Base-by-base conservation (phyloP, 345 rosid species). In the Salix brachista region DNA sequence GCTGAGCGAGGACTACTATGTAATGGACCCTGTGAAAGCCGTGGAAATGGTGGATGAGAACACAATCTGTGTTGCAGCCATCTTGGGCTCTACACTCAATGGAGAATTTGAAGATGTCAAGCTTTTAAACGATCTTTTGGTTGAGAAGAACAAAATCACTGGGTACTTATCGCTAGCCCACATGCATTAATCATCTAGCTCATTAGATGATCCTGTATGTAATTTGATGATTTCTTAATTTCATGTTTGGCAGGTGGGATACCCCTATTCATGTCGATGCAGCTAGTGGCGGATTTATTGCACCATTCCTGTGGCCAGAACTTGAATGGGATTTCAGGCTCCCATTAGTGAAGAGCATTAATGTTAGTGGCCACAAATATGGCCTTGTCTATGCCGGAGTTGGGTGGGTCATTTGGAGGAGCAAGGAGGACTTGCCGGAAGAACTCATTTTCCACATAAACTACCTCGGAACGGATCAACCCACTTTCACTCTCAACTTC, bases 91-190 rank as follows among this genome's bases (percentile, higher is more conserved):
- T 1, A 94, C 98, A 21, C 92, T 94, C 61, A 94, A 91, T 26
- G 98, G 97, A 48, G 98, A 94, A 82, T 94, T 94, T 69, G 98
- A 94, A 84, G 97, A 94, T 72, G 98, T 94, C 61, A 91, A 92
- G 85, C 95, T 85, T 73, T 83, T 94, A 69, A 94, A 94, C 21
- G 94, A 92, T 70, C 87, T 94, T 39, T 58, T 94, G 67, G 18
- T 80, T 0, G 86, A 90, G 80, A 94, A 92, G 84, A 94, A 94
- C 79, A 88, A 83, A 64, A 72, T 86, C 77, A 94, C 97, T 11
- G 97, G 98, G 91, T 90, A 85, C 16, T 32, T 71, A 17, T 25
- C 34, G 23, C 28, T n/a, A n/a, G 14, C 12, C 23, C 62, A 58
- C 62, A n/a, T n/a, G n/a, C n/a, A n/a, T 36, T 32, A 66, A 39